Conservation (phyloP, 2,329 filamentous ascomycete genomes). For the Fusarium sacchari region DNA sequence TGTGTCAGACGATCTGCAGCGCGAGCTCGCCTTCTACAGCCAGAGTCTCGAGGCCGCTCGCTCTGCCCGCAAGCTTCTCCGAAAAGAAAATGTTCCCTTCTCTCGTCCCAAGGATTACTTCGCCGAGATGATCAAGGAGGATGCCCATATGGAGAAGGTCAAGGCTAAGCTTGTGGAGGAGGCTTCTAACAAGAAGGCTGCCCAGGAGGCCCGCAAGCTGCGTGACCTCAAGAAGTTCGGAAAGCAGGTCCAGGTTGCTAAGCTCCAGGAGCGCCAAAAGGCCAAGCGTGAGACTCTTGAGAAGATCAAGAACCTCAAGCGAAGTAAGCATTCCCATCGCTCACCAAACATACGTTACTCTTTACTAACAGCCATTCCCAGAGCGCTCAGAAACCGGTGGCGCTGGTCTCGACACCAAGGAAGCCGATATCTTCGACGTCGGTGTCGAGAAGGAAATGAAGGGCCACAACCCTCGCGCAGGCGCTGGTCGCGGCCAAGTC, state of each 20-base stretch:
- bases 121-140: slow-evolving; percentile 98
- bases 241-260: slow-evolving; percentile 96
- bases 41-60: slow-evolving; percentile 85
- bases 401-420: slow-evolving; percentile 72
- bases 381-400: slow-evolving; percentile 81
- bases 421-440: slow-evolving; percentile 91
- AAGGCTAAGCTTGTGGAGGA: slow-evolving; percentile 93
- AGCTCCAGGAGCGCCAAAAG: slow-evolving; percentile 93
- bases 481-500: slow-evolving; percentile 50
- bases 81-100: slow-evolving; percentile 86
- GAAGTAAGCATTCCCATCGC: slow-evolving; percentile 72
- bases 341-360: neutral
- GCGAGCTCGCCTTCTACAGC: slow-evolving; percentile 92
- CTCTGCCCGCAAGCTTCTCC: slow-evolving; percentile 76
- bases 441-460: slow-evolving; percentile 76
- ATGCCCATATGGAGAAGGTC: slow-evolving; percentile 98
- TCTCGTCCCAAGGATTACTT: slow-evolving; percentile 94
- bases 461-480: slow-evolving; percentile 51
- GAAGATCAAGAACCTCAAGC: slow-evolving; percentile 94
- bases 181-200: slow-evolving; percentile 90
- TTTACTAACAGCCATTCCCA: slow-evolving; percentile 53
- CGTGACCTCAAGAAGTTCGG: slow-evolving; percentile 98
- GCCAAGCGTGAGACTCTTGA: slow-evolving; percentile 92
- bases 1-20: slow-evolving; percentile 88
- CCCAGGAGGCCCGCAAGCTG: slow-evolving; percentile 89